Percentiles rank a stretch among this genome's conserved stretches.
Conservation (phyloP, 495 filamentous ascomycete species). For the Penicillium simplicissimum region DNA sequence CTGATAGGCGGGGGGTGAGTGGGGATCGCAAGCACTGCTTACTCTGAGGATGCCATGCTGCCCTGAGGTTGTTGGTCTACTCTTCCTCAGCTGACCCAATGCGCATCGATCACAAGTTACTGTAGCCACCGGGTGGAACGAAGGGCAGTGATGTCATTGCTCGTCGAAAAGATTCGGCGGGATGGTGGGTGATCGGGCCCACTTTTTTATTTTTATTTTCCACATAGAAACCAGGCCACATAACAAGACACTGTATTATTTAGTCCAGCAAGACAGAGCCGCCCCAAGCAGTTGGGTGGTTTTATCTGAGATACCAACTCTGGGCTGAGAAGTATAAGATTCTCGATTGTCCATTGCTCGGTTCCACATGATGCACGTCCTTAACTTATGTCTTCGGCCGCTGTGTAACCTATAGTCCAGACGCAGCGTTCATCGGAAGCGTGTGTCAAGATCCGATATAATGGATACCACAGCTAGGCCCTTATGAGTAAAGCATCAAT, state of each 20-base stretch:
- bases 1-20: constrained; percentile 3
- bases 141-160: constrained; percentile 13
- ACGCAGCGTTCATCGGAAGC: not conserved
- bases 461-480: not conserved
- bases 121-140: not conserved
- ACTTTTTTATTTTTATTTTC: constrained; percentile 22
- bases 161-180: constrained; percentile 14
- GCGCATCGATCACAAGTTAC: not conserved
- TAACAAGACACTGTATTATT: not conserved
- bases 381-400: too few species aligned
- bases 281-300: not conserved
- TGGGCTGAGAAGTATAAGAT: too few species aligned
- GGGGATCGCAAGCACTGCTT: not conserved
- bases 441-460: not conserved
- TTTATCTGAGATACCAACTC: too few species aligned
- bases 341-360: too few species aligned
- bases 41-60: constrained; percentile 12
- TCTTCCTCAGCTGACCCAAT: not conserved
- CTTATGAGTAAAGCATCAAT: constrained; percentile 20
- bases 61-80: not conserved
- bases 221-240: not conserved
- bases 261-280: not conserved
- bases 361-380: too few species aligned
- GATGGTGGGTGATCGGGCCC: constrained; percentile 15
- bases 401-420: not conserved